These are phyloP conservation scores for Ambrosia artemisiifolia DNA, from an alignment of 129 eudicot genomes.

Conservation along the genomic window DNA sequence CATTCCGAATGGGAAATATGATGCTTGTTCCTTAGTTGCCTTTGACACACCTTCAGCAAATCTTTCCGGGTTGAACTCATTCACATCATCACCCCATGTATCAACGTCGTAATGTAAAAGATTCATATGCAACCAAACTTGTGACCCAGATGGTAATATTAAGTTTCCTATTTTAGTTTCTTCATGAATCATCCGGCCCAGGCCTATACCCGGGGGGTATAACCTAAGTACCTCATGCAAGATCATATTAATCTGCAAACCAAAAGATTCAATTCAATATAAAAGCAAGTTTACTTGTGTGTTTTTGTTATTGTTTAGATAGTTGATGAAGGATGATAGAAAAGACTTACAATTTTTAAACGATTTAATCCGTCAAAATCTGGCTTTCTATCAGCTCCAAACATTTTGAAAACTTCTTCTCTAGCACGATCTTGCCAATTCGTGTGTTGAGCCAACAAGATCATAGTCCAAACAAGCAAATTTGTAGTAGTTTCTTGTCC, in stretches of 20 bases:
- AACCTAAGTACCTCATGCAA: conserved; percentile 40
- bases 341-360: conserved; percentile 34
- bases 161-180: conserved; percentile 36
- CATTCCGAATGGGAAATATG: conserved; percentile 36
- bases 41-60: conserved; percentile 38
- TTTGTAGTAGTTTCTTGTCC: conserved; percentile 40
- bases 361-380: conserved; percentile 34
- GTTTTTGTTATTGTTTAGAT: not conserved
- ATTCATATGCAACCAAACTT: conserved; percentile 17
- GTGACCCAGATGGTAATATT: conserved; percentile 23
- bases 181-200: conserved; percentile 20
- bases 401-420: conserved; percentile 29
- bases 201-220: conserved; percentile 20
- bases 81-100: conserved; percentile 36
- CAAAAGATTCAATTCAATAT: not conserved
- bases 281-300: not conserved
- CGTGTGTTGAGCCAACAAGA: conserved; percentile 27
- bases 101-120: conserved; percentile 28
- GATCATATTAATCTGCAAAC: conserved; percentile 33
- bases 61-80: conserved; percentile 40
- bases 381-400: conserved; percentile 24
- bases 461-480: conserved; percentile 41
- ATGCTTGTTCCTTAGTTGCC: conserved; percentile 24
- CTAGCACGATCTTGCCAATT: conserved; percentile 42
- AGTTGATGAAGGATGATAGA: not conserved